Evolutionary conservation across 164 flowering plant species (phyloP).

Genomic region (Liquidambar formosana): DNA sequence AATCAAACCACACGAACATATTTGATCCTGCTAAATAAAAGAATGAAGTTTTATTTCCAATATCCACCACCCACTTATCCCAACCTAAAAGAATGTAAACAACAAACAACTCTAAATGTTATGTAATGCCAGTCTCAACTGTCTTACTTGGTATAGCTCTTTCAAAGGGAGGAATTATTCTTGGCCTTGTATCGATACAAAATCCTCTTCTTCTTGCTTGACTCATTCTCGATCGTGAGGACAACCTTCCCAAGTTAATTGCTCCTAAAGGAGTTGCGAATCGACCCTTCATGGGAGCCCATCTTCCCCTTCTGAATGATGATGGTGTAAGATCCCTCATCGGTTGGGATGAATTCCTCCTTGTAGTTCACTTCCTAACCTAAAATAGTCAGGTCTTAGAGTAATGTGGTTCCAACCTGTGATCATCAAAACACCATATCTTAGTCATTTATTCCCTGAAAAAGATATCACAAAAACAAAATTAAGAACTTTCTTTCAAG

Average conservation of each 20-base stretch:
- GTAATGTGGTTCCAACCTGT: slow-evolving; percentile 40
- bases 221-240: slow-evolving; percentile 49
- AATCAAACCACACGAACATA: too few relatives aligned
- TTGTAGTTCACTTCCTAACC: slow-evolving; percentile 84
- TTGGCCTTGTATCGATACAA: too few relatives aligned
- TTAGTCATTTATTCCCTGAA: not conserved
- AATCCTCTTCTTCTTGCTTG: slow-evolving; percentile 60
- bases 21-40: not conserved
- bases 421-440: not conserved
- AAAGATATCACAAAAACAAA: not conserved
- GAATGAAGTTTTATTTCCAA: not conserved
- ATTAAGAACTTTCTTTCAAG: not conserved
- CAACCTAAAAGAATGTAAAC: too few relatives aligned
- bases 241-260: slow-evolving; percentile 69
- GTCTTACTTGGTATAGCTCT: not conserved
- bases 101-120: too few relatives aligned
- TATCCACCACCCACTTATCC: too few relatives aligned
- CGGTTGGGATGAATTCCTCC: slow-evolving; percentile 68
- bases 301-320: slow-evolving; percentile 57
- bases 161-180: not conserved
- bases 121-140: too few relatives aligned
- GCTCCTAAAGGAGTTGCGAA: slow-evolving; percentile 53
- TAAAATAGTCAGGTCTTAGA: slow-evolving; percentile 64
- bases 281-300: slow-evolving; percentile 36
- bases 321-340: slow-evolving; percentile 61